A percentile compares a stretch with the other conserved stretches of the same genome.
These are phyloP conservation scores for Prunus davidiana DNA, from an alignment of 306 rosid genomes.

Conservation along the genomic window DNA sequence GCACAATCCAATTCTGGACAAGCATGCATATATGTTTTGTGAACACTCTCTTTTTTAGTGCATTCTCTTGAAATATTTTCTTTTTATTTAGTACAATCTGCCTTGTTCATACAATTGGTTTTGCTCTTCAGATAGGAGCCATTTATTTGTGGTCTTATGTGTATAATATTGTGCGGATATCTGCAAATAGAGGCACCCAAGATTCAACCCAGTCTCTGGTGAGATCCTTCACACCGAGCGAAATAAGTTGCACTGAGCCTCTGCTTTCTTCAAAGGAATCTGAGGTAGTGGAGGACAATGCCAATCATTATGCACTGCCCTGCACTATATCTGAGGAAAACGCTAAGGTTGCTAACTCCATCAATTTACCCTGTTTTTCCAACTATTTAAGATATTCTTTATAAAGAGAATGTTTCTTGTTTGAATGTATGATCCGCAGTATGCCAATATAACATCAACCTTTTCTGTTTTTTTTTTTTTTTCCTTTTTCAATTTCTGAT, in stretches of 20 bases:
- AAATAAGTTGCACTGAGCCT: constrained; percentile 29
- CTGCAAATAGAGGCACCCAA: constrained; percentile 29
- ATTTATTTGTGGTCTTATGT: constrained; percentile 73
- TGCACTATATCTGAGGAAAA: constrained; percentile 24
- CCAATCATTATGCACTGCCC: constrained; percentile 33
- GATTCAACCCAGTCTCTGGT: constrained; percentile 21
- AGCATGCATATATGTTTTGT: too few species aligned
- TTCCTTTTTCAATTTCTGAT: not conserved
- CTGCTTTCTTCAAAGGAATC: constrained; percentile 25
- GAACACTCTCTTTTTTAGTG: too few species aligned
- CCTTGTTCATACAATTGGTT: not conserved
- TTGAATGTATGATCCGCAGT: not conserved
- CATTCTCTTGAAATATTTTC: not conserved
- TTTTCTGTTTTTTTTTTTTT: not conserved
- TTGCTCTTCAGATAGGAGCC: constrained; percentile 59
- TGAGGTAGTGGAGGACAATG: constrained; percentile 21
- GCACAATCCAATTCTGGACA: too few species aligned
- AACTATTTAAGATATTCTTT: not conserved
- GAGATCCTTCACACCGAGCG: constrained; percentile 27
- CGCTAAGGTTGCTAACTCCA: constrained; percentile 32
- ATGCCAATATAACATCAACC: not conserved
- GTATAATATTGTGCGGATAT: constrained; percentile 72
- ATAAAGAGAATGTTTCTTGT: not conserved
- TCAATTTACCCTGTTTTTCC: not conserved
- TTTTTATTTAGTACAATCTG: not conserved